These are phyloP conservation scores for Fusarium coffeatum DNA, from an alignment of 2,329 filamentous ascomycete species.

Conservation along the genomic window DNA sequence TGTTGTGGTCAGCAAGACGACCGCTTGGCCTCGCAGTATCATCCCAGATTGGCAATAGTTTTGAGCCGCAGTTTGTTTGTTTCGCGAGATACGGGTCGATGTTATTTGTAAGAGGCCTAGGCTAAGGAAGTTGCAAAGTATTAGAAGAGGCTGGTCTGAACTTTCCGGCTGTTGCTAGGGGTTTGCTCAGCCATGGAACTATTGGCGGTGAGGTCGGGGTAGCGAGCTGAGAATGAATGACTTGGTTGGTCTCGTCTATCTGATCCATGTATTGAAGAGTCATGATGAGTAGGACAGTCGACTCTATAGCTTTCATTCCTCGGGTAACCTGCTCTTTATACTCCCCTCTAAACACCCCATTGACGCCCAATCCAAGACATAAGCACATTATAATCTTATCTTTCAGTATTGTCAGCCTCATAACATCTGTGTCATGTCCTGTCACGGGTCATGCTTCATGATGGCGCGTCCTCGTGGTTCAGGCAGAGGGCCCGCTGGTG, in stretches of 20 bases:
- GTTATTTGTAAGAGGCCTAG: neutral
- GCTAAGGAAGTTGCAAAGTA: neutral
- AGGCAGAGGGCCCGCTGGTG: slow-evolving; percentile 33
- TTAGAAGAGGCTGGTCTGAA: no score
- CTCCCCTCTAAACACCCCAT: accelerated
- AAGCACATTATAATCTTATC: neutral
- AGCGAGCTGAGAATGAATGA: no score
- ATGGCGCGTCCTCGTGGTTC: slow-evolving; percentile 32
- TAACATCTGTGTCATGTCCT: slow-evolving; percentile 7
- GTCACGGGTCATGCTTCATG: slow-evolving; percentile 15
- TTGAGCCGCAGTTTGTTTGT: slow-evolving; percentile 2
- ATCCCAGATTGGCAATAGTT: slow-evolving; percentile 19
- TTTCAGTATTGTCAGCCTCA: neutral
- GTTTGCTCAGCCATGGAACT: no score
- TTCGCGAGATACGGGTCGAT: neutral
- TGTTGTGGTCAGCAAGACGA: neutral
- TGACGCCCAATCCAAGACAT: neutral
- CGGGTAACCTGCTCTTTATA: no score
- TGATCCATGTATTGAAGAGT: neutral
- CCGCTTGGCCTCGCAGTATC: slow-evolving; percentile 30
- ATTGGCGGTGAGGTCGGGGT: neutral
- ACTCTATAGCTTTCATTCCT: neutral
- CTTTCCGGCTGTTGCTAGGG: neutral
- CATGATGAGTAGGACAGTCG: neutral
- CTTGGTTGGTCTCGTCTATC: neutral